Conservation (phyloP, 225 moss, liverwort and hornwort species). For the Thuidium tamariscinum region DNA sequence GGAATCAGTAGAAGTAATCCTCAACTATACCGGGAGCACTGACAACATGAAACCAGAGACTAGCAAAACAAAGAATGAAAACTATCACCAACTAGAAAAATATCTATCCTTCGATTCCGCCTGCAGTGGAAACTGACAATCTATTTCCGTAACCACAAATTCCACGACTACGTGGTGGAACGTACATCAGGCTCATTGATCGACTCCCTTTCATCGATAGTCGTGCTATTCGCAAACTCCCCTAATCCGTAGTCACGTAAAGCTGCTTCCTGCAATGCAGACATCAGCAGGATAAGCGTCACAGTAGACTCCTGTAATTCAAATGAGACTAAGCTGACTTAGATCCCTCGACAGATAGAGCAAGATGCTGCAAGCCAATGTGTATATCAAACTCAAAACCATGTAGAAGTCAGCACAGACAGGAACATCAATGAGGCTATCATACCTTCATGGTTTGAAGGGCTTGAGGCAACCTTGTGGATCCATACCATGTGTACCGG, state of each 20-base stretch:
- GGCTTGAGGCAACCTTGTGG: slow-evolving; percentile 68
- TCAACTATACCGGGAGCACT: background rate
- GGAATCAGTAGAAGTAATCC: background rate
- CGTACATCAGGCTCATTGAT: slow-evolving; percentile 20
- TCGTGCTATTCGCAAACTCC: slow-evolving; percentile 38
- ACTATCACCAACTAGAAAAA: background rate
- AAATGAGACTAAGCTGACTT: background rate
- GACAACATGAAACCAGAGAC: background rate
- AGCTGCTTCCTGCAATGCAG: slow-evolving; percentile 53
- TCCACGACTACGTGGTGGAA: background rate
- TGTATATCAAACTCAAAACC: background rate
- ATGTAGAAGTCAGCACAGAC: background rate
- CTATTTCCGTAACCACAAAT: background rate
- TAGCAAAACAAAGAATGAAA: background rate
- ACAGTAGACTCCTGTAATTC: background rate
- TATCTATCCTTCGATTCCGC: background rate
- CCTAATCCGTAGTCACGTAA: slow-evolving; percentile 64
- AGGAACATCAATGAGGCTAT: background rate
- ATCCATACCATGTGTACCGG: slow-evolving; percentile 95
- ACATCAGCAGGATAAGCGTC: background rate
- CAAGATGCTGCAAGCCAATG: background rate
- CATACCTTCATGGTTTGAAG: slow-evolving; percentile 83
- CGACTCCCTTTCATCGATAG: slow-evolving; percentile 21
- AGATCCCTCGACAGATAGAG: background rate
- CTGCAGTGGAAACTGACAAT: background rate